A percentile compares a stretch with the other conserved stretches of the same genome.
phyloP scores from a whole-genome alignment of 108 stramenopile genomes.

The Discostella stelligeroides region DNA sequence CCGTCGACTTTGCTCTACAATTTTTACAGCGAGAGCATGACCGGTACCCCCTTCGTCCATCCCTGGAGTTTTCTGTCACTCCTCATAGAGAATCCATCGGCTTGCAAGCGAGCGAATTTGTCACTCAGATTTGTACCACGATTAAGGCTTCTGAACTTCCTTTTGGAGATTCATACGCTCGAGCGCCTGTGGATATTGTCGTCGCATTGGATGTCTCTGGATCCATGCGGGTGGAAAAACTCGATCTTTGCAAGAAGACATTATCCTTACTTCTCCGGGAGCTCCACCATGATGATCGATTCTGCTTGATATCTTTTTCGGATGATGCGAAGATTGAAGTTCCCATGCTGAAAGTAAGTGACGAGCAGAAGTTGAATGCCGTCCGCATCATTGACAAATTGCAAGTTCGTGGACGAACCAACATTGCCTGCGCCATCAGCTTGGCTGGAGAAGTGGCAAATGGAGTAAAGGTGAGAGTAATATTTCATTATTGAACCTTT shows the following conservation, averaged over 20 bases:
- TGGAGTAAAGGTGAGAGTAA: conserved; percentile 9
- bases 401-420: conserved; percentile 50
- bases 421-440: conserved; percentile 47
- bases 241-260: conserved; percentile 68
- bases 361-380: conserved; percentile 35
- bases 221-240: conserved; percentile 54
- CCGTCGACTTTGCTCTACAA: conserved; percentile 36
- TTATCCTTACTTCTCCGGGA: conserved; percentile 49
- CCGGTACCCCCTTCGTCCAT: conserved; percentile 14
- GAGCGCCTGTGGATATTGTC: conserved; percentile 62
- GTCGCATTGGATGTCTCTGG: conserved; percentile 66
- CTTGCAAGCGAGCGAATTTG: conserved; percentile 26
- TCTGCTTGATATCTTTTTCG: conserved; percentile 60
- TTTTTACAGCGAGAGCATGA: conserved; percentile 12
- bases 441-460: conserved; percentile 45
- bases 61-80: conserved; percentile 27
- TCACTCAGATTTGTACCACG: conserved; percentile 38
- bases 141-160: conserved; percentile 36
- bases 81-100: conserved; percentile 39
- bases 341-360: conserved; percentile 37
- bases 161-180: conserved; percentile 15
- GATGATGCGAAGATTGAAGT: conserved; percentile 52
- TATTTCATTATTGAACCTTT: too few species aligned
- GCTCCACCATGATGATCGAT: conserved; percentile 58
- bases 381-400: conserved; percentile 42